Conservation (phyloP, 768 basidiomycete species). For the Leucosporidium yakuticum region DNA sequence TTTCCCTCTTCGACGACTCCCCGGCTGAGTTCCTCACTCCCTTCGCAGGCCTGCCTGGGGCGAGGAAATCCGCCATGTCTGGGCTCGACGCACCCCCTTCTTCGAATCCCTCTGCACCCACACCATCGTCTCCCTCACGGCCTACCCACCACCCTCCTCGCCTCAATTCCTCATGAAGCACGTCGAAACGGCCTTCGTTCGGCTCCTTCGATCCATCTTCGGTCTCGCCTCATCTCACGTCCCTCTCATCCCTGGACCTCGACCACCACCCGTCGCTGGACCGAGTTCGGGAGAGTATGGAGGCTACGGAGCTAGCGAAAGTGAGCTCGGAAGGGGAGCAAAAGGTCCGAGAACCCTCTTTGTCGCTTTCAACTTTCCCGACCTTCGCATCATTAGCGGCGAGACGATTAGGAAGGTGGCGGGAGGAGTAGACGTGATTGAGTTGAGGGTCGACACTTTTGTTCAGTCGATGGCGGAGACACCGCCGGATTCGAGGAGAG, state of each 20-base stretch:
- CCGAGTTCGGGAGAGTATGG: constrained; percentile 28
- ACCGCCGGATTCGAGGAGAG: constrained; percentile 1
- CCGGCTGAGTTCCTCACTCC: background rate
- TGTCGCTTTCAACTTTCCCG: constrained; percentile 31
- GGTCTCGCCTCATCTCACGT: constrained; percentile 31
- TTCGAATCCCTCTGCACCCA: constrained; percentile 34
- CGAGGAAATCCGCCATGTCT: constrained; percentile 34
- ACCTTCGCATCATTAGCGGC: constrained; percentile 17
- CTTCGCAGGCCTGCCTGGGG: constrained; percentile 25
- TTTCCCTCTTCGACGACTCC: background rate
- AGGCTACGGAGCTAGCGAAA: constrained; percentile 30
- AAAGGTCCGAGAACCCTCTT: constrained; percentile 29
- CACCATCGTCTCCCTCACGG: constrained; percentile 36
- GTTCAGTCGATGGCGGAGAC: constrained; percentile 19
- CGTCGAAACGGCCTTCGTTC: constrained; percentile 36
- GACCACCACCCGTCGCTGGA: constrained; percentile 9
- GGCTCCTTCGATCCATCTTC: constrained; percentile 33
- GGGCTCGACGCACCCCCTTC: constrained; percentile 30
- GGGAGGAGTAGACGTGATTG: constrained; percentile 79
- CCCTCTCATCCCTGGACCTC: constrained; percentile 22
- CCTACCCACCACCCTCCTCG: constrained; percentile 20
- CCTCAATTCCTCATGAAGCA: constrained; percentile 36
- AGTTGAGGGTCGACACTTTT: constrained; percentile 69
- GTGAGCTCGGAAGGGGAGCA: constrained; percentile 24
- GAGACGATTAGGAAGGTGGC: constrained; percentile 40